These are phyloP conservation scores for Serendipita indica DNA, from an alignment of 768 basidiomycete species.

Conservation along the genomic window DNA sequence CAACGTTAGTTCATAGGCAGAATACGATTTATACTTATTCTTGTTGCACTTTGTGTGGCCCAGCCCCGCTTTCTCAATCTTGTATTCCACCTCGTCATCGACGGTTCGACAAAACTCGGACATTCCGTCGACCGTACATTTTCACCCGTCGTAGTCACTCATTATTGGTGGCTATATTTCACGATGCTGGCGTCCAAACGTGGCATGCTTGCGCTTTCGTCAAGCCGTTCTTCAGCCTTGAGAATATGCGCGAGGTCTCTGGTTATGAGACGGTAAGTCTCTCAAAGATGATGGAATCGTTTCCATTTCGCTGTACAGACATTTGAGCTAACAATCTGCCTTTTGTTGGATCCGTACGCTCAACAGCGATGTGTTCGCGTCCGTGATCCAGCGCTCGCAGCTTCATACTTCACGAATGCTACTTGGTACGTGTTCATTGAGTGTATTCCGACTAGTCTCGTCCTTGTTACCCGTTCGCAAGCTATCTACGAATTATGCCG, in stretches of 20 bases:
- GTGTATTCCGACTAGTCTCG: not conserved
- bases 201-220: not conserved
- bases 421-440: not conserved
- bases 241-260: constrained; percentile 1
- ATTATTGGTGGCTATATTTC: not conserved
- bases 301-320: not conserved
- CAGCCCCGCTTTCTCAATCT: not conserved
- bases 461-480: not conserved
- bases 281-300: not conserved
- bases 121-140: not conserved
- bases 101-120: too few species aligned
- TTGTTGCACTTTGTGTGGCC: not conserved
- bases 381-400: not conserved
- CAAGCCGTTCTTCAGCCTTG: not conserved
- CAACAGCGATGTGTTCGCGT: not conserved
- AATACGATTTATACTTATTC: not conserved
- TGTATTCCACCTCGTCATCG: not conserved
- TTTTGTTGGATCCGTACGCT: not conserved
- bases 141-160: not conserved
- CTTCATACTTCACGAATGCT: constrained; percentile 2
- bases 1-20: not conserved
- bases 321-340: not conserved
- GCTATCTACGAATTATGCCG: not conserved
- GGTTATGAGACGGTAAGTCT: not conserved
- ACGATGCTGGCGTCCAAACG: constrained; percentile 1